Percentiles rank a stretch among this genome's conserved stretches.
Evolutionary conservation across 2,329 filamentous ascomycete genomes (phyloP).

Genomic region (Teratosphaeria viscida): DNA sequence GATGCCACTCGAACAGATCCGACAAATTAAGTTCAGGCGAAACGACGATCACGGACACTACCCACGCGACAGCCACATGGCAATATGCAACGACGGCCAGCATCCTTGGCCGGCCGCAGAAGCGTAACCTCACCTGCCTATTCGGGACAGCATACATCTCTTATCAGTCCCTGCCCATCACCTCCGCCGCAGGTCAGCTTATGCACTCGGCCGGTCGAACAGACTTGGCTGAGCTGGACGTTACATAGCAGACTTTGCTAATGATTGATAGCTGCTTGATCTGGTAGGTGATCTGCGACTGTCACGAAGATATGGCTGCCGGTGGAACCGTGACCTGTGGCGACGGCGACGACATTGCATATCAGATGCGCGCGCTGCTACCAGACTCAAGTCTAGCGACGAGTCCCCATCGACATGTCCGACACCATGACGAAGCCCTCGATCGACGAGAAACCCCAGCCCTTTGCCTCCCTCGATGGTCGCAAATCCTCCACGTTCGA

Average conservation of each 20-base stretch:
- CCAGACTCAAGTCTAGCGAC: background rate
- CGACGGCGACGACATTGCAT: background rate
- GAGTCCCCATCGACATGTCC: background rate
- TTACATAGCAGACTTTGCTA: background rate
- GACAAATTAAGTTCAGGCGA: background rate
- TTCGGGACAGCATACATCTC: background rate
- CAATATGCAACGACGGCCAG: background rate
- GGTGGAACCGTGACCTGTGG: background rate
- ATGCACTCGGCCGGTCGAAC: background rate
- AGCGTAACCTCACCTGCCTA: background rate
- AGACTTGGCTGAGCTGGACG: background rate
- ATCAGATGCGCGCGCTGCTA: background rate
- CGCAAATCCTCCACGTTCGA: background rate
- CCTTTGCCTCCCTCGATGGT: slow-evolving; percentile 1
- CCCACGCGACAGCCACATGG: background rate
- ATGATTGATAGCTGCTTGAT: background rate
- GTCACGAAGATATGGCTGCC: background rate
- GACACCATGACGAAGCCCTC: background rate
- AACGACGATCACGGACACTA: background rate
- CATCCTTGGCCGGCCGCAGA: background rate
- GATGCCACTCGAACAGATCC: no score
- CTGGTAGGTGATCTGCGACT: background rate
- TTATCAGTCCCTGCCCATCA: background rate
- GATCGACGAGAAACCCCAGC: background rate
- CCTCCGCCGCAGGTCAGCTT: background rate